Base-by-base conservation (phyloP, 148 eudicot genomes). In the Polygonum aviculare region DNA sequence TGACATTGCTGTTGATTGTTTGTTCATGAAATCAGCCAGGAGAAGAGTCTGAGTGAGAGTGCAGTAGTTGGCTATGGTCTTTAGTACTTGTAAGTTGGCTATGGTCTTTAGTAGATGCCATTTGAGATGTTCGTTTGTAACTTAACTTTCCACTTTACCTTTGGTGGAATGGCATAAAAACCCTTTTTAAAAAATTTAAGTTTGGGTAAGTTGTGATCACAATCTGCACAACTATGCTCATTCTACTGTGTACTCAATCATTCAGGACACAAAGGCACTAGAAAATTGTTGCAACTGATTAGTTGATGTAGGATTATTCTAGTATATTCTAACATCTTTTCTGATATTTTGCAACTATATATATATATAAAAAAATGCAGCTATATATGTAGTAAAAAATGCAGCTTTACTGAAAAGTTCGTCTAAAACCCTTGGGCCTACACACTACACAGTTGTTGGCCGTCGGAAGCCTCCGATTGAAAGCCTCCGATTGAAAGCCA, bases 11-110 rank as follows among this genome's bases (percentile, higher is more conserved):
- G 92, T 90, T 33, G 97, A 88, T 74, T 88, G 93, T 83, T 92
- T 87, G 83, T 94, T 94, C 96, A 94, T 90, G 74, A 94, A 92
- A 84, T 94, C 98, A 69, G 97, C 97, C 76, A 94, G 80, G 73
- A 94, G 87, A 76, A 92, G 90, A 7, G 93, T 90, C 65, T 78
- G 80, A 36, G 95, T 83, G 47, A 86, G 77, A 54, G 77, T 86
- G 83, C 92, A 86, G 50, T 81, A 82, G 4, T 91, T 79, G 15
- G 98, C 91, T 80, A 94, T 94, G 12, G 81, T 87, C 76, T 92
- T 88, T 67, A 94, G 80, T 51, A 92, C 84, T 67, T 85, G 78
- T 78, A 90, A 83, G 75, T 97, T 97, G n/a, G 89, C 80, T 8
- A 9, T 31, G n/a, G n/a, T n/a, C n/a, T n/a, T n/a, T n/a, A n/a